Conservation (phyloP, 1,139 yeast genomes). For the Sugiyamaella pinicola region DNA sequence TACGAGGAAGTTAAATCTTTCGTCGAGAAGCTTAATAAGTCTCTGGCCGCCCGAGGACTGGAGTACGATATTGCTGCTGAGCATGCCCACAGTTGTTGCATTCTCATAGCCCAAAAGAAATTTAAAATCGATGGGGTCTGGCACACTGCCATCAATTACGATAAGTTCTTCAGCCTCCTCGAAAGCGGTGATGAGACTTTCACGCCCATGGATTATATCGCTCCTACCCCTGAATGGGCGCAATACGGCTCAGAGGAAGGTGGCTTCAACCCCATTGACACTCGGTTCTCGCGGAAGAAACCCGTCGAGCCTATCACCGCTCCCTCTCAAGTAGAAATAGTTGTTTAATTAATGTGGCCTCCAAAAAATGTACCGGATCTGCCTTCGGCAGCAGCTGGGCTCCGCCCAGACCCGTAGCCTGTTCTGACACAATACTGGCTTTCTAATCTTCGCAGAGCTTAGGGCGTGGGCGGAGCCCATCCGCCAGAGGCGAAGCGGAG, state of each 20-base stretch:
- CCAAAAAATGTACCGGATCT: too few species aligned
- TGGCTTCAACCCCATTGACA: conserved; percentile 87
- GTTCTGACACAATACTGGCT: too few species aligned
- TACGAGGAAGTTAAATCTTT: conserved; percentile 85
- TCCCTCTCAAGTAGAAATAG: background rate
- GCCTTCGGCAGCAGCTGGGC: conserved; percentile 9
- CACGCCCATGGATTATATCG: conserved; percentile 76
- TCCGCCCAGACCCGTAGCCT: conserved; percentile 5
- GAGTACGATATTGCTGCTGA: conserved; percentile 87
- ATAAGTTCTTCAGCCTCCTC: conserved; percentile 70
- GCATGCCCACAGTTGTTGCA: conserved; percentile 94
- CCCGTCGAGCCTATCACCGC: conserved; percentile 1
- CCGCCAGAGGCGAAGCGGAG: background rate
- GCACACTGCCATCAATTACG: conserved; percentile 89
- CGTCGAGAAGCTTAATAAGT: conserved; percentile 62
- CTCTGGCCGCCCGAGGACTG: conserved; percentile 63
- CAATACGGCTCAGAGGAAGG: conserved; percentile 82
- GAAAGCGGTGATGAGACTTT: conserved; percentile 57
- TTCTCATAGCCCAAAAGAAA: conserved; percentile 73
- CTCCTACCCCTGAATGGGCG: conserved; percentile 89
- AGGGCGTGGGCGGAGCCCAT: too few species aligned
- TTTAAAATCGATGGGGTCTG: conserved; percentile 73
- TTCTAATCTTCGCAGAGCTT: too few species aligned
- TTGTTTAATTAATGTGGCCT: background rate
- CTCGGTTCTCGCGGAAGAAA: conserved; percentile 31